Evolutionary conservation across 257 asterid genomes (phyloP), one percentile per base, ranked within the genome.

Genomic region (Eustoma russellianum): DNA sequence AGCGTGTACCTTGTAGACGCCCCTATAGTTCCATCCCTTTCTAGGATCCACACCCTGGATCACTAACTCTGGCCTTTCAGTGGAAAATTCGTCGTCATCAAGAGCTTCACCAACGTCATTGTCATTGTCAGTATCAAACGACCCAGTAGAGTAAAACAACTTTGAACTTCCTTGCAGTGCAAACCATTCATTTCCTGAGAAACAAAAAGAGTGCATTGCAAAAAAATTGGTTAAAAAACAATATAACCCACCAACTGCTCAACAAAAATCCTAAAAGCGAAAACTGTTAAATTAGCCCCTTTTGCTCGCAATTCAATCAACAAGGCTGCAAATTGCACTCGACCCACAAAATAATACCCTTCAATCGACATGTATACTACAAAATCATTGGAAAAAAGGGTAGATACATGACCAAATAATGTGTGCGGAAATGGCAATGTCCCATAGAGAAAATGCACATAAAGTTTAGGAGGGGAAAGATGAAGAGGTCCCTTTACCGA

Each of bases 11-110:
- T 80, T 75, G 76, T 92, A 95, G 47, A 92, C 98, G 48, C 98
- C 98, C 53, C 97, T 85, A 59, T 69, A 88, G 59, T 83, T 85
- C 98, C 98, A 92, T 28, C 98, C 98, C 59, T 70, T 88, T 50
- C 64, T 63, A 45, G 98, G 98, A 77, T 88, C 93, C 63, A 92
- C 97, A 52, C 88, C 66, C 65, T 92, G 98, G 51, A 74, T 72
- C 61, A 80, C 72, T 53, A 92, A 69, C 55, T 85, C 85, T 1
- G 88, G 93, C 77, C 48, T 79, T 54, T 77, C 76, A 0, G 78
- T 74, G 35, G 67, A 73, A 69, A 83, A 77, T 70, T 79, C 93
- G 63, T 60, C 73, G 50, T 81, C 94, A 19, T 59, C 83, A 34
- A 82, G 60, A 7, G 66, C 78, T 47, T 44, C 46, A 52, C 65